Base-by-base conservation (phyloP, 176 grass and related monocot genomes). In the Oryza meyeriana region DNA sequence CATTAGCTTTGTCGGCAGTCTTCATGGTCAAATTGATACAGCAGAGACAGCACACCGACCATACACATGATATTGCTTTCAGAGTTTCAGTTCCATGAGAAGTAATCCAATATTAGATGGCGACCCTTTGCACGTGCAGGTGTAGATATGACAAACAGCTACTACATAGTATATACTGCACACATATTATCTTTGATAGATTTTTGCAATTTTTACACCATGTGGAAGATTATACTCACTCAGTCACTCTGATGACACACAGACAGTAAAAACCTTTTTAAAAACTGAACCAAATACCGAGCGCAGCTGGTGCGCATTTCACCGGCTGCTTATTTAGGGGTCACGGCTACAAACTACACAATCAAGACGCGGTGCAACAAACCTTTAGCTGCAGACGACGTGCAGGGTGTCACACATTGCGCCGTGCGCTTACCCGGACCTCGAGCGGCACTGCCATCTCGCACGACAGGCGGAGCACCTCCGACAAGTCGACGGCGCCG, bases 371-470 rank as follows among this genome's bases (percentile, higher is more conserved):
- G 69, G 71, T 31, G 64, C 44, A 52, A 58, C 45, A 50, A 47
- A 26, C 27, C 16, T 20, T 59, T 12, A 36, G 71, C 45, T 26
- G 72, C 74, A 64, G 59, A 27, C 14, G 59, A 27, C 14, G 48
- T 52, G 4, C 48, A 52, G 1, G 4, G 2, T 4, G 5, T 87
- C 58, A 86, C 62, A 39, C 13, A 26, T 12, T 2, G 33, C 59
- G 80, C 85, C 88, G 93, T 5, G 82, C 82, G 66, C 83, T 83
- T 35, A 78, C 94, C 20, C 30, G 61, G 55, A 91, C 84, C 77
- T 93, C 78, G 35, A 97, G 94, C 32, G 94, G 94, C 70, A 69
- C 86, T 2, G 85, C 91, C 94, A 97, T 94, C 83, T 97, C 94
- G 70, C 88, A 91, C 26, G 94, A 94, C 69, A 97, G 81, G 78